phyloP scores from a whole-genome alignment of 768 basidiomycete species.

The Tephrocybe rancida region DNA sequence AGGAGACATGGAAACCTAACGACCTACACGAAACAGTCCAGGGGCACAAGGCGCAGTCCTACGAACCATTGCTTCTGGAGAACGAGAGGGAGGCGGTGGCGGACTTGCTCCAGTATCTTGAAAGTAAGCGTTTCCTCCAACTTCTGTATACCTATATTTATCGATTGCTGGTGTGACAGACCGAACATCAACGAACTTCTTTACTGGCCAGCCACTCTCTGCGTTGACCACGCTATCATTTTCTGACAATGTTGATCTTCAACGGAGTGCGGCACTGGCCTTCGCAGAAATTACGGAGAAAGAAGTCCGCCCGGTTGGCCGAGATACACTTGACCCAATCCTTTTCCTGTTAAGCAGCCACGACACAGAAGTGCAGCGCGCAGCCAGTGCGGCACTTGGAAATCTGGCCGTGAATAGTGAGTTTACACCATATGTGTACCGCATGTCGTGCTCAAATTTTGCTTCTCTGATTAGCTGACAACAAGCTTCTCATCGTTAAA shows the following conservation, averaged over 20 bases:
- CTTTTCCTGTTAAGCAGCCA: constrained; percentile 96
- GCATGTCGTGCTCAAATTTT: too few relatives aligned
- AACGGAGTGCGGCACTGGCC: constrained; percentile 95
- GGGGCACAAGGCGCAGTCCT: constrained; percentile 82
- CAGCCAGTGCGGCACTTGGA: constrained; percentile 95
- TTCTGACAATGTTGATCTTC: constrained; percentile 98
- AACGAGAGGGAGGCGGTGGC: constrained; percentile 98
- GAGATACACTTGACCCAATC: constrained; percentile 98
- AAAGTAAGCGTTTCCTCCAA: constrained; percentile 64
- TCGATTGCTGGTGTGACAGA: constrained; percentile 49
- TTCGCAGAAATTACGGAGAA: constrained; percentile 99
- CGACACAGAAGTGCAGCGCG: constrained; percentile 98
- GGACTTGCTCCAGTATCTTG: constrained; percentile 94
- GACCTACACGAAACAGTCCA: constrained; percentile 50
- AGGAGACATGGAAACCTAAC: constrained; percentile 20
- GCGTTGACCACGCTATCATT: constrained; percentile 97
- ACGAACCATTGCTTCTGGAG: constrained; percentile 85
- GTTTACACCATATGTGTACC: constrained; percentile 30
- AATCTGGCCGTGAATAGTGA: constrained; percentile 97
- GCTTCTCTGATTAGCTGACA: constrained; percentile 69
- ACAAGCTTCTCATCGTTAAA: constrained; percentile 98
- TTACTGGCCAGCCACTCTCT: constrained; percentile 87
- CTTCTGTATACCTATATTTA: constrained; percentile 4
- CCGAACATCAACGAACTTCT: constrained; percentile 98
- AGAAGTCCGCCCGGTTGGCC: constrained; percentile 94